Percentiles rank a stretch among this genome's conserved stretches.
phyloP scores from a whole-genome alignment of 1,284 basidiomycete genomes.

The Amylostereum chailletii region DNA sequence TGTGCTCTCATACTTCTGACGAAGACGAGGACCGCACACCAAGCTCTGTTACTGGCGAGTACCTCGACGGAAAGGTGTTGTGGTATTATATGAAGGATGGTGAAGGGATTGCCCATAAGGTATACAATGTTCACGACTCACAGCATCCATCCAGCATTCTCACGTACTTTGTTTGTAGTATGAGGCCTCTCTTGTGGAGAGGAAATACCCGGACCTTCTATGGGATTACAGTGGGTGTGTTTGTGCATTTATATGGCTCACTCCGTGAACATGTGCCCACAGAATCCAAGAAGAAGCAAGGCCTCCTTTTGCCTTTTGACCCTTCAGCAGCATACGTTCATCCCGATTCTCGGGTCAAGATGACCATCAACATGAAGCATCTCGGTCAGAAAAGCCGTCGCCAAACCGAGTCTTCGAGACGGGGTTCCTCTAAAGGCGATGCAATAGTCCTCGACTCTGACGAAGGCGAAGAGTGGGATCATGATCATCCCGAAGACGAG shows the following conservation, averaged over 20 bases:
- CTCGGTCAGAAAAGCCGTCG: slow-evolving; percentile 6
- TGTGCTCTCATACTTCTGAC: no score
- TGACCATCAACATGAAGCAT: slow-evolving; percentile 19
- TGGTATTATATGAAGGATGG: slow-evolving; percentile 55
- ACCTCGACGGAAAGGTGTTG: slow-evolving; percentile 24
- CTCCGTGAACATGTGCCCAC: neutral
- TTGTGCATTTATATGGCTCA: neutral
- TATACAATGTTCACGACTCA: slow-evolving; percentile 20
- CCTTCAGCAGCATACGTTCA: slow-evolving; percentile 54
- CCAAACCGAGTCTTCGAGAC: neutral
- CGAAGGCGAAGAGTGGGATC: slow-evolving; percentile 15
- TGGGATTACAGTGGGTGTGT: slow-evolving; percentile 36
- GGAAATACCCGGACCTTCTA: slow-evolving; percentile 31
- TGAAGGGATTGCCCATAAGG: slow-evolving; percentile 54
- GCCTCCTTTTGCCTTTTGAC: slow-evolving; percentile 43
- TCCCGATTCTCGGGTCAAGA: slow-evolving; percentile 43
- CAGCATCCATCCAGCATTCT: slow-evolving; percentile 3
- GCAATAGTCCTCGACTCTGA: slow-evolving; percentile 7
- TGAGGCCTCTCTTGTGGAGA: slow-evolving; percentile 15
- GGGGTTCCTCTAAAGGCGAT: slow-evolving; percentile 7
- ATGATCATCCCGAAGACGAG: slow-evolving; percentile 22
- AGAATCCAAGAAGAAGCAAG: slow-evolving; percentile 27
- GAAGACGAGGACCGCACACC: slow-evolving; percentile 11
- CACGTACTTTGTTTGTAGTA: slow-evolving; percentile 13
- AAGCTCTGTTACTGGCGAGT: slow-evolving; percentile 44